Evolutionary conservation across 2,329 filamentous ascomycete species (phyloP).

Genomic region (Arachnopeziza araneosa): DNA sequence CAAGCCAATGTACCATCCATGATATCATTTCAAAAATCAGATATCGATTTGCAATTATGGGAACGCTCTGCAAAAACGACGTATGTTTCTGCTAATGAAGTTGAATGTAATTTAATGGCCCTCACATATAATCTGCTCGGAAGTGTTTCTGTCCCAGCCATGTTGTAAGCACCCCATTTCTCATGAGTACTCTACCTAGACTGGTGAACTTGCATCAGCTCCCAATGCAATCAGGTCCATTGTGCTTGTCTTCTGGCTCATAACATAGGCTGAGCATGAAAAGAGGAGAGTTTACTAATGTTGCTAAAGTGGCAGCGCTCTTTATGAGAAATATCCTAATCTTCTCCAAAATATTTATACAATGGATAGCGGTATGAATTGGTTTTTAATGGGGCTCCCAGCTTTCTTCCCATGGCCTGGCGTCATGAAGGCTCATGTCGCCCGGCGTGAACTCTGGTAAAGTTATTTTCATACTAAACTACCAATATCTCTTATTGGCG

Average conservation of each 20-base stretch:
- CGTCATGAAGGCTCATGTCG: conserved; percentile 42
- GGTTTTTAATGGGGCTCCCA: conserved; percentile 49
- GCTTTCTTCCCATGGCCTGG: conserved; percentile 49
- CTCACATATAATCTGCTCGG: too few relatives aligned
- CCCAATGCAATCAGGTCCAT: too few relatives aligned
- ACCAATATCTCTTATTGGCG: too few relatives aligned
- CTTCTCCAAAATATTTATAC: conserved; percentile 50
- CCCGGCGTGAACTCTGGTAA: conserved; percentile 36
- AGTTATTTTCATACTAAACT: too few relatives aligned
- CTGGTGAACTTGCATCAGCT: too few relatives aligned
- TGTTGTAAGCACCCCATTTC: too few relatives aligned
- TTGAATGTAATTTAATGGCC: conserved; percentile 32
- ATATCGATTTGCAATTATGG: conserved; percentile 58
- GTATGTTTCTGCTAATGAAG: conserved; percentile 38
- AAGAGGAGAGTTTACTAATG: neutral
- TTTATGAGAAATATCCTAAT: conserved; percentile 45
- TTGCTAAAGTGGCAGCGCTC: conserved; percentile 36
- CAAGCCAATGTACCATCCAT: conserved; percentile 46
- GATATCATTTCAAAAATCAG: conserved; percentile 52
- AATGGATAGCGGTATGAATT: conserved; percentile 48
- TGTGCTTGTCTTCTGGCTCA: too few relatives aligned
- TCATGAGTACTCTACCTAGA: too few relatives aligned
- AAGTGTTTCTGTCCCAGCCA: too few relatives aligned
- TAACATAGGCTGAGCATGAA: too few relatives aligned
- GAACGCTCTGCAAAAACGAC: conserved; percentile 46